Evolutionary conservation across 257 asterid genomes (phyloP), one percentile per base, ranked within the genome.

Genomic region (Marsdenia floribunda): DNA sequence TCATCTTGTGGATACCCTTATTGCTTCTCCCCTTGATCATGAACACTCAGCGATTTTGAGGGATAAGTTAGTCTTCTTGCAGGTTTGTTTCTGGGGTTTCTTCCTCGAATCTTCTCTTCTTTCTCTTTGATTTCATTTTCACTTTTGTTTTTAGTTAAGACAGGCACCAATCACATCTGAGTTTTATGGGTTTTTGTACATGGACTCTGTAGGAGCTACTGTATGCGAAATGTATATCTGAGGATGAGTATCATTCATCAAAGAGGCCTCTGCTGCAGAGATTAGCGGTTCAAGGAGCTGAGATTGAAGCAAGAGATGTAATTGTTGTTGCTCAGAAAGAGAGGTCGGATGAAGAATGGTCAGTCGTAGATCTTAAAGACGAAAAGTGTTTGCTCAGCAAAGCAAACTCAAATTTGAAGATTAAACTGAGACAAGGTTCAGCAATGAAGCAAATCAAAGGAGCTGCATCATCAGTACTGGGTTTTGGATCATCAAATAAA

Each of bases 211-310:
- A 93, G 99, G 99, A 94, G 79, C 76, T 94, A n/a, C 37, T 92
- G 26, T 85, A 88, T 78, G 90, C 93, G 15, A 92, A 88, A 44
- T 91, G 97, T 81, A 87, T 94, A 88, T 77, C 97, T 15, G 97
- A 94, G 65, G 96, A 89, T 57, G 99, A 90, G 86, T 92, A 94
- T 68, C 95, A 94, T 74, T 70, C 84, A 5, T 90, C 97, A 11
- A 94, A 92, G 86, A 88, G 95, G 83, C 99, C 99, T 10, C 82
- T 94, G 71, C 73, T 94, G 68, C 97, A 89, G 80, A 89, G 97
- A 81, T 78, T 94, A 76, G 97, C 96, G 42, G 89, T 84, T 84
- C 99, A 94, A 82, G 97, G 99, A 72, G 98, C 94, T 63, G 92
- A 86, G 82, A 93, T 93, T 73, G 93, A 88, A 78, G 92, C 97